Base-by-base conservation (phyloP, 208 protist genomes). In the Trypanosomatidae sp. region DNA sequence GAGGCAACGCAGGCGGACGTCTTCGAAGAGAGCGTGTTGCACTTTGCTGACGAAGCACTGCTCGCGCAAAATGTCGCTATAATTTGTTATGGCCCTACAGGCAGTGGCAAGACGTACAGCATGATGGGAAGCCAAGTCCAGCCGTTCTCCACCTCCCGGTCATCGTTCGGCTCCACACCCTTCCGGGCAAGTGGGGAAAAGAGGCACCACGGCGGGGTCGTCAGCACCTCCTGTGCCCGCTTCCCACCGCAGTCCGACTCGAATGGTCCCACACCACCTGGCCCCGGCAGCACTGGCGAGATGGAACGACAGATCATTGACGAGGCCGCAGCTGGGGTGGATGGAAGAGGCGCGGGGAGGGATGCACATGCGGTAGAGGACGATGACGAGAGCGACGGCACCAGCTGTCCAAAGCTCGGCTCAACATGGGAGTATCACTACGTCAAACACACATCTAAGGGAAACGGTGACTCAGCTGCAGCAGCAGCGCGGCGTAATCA, bases 31-130 rank as follows among this genome's bases (percentile, higher is more conserved):
- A 97, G 92, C 72, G 85, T 95, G 50, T 70, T 94, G 53, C 77
- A 80, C 62, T 87, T 97, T 66, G 87, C 85, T 17, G 92, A 97
- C 62, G 90, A 93, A 81, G 92, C 92, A 41, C 76, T 97, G 41
- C 73, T 94, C 28, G 92, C 80, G 36, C 92, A 95, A 75, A 95
- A 88, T 72, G 79, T 97, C 19, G 81, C 87, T 30, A 93, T 97
- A 59, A 75, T 94, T 36, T 97, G 92, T 73, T 95, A 95, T 73
- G 92, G 92, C 12, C 90, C 92, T 1, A 97, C 92, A 6, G 92
- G 92, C 46, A 97, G 92, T 66, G 92, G 92, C 36, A 97, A 97
- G 82, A 97, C 92, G 46, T 91, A 91, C 77, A 97, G 88, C 77
- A 94, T 97, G 89, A 97, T 97, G 85, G 92, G 92, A 46, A 80